Percentiles rank a stretch among this genome's conserved stretches.
Conservation (phyloP, 495 filamentous ascomycete genomes). For the Neurospora sp. region DNA sequence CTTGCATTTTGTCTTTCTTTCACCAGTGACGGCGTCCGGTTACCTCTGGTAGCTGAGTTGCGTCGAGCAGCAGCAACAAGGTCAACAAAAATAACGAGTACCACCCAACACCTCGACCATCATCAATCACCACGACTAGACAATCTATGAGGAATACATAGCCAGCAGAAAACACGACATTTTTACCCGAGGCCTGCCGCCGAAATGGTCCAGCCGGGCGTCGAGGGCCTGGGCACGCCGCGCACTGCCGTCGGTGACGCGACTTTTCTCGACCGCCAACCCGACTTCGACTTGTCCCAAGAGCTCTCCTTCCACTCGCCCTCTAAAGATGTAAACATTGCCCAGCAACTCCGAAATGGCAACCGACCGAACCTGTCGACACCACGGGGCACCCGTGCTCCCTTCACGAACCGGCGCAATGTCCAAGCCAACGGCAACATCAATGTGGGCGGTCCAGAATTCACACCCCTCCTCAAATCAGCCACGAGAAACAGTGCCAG, state of each 20-base stretch:
- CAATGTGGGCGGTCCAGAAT: slow-evolving; percentile 60
- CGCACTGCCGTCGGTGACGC: slow-evolving; percentile 69
- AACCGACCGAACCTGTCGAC: slow-evolving; percentile 55
- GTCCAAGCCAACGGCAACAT: slow-evolving; percentile 47
- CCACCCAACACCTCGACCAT: neutral
- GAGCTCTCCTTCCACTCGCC: slow-evolving; percentile 82
- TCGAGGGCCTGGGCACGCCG: slow-evolving; percentile 63
- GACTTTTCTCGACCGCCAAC: slow-evolving; percentile 60
- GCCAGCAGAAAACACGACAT: neutral
- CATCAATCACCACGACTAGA: neutral
- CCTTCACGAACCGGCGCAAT: slow-evolving; percentile 60
- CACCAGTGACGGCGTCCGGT: neutral
- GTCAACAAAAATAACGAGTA: neutral
- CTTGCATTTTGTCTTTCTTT: neutral
- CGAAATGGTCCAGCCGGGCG: slow-evolving; percentile 36
- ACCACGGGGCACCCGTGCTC: slow-evolving; percentile 50
- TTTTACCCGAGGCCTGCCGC: neutral
- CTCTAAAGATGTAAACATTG: slow-evolving; percentile 62
- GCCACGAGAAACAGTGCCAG: slow-evolving; percentile 71
- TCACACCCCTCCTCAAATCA: slow-evolving; percentile 87
- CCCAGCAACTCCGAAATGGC: slow-evolving; percentile 56
- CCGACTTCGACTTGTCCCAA: slow-evolving; percentile 67
- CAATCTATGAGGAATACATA: slow-evolving; percentile 2
- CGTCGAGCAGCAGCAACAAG: neutral
- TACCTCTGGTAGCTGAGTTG: neutral